Base-by-base conservation (phyloP, 1,284 basidiomycete genomes). In the Blastosporella zonata region DNA sequence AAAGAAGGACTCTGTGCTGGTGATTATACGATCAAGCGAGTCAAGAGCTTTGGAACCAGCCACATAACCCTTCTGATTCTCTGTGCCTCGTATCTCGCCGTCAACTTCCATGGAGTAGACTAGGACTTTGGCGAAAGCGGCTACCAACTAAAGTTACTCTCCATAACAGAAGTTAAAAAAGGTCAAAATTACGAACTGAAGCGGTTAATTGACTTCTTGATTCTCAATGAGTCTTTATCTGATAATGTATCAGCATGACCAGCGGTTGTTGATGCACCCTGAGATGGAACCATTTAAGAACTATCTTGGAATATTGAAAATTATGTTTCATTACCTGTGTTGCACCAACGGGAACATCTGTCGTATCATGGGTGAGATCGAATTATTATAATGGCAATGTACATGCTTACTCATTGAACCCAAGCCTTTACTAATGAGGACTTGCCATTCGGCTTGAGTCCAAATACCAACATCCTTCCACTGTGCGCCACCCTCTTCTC, bases 41-140 rank as follows among this genome's bases (percentile, higher is more conserved):
- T 97, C 93, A 52, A 99, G 75, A 13, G 95, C 92, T 62, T 82
- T 89, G 3, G 89, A 94, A 6, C 97, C 96, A 0, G 84, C 95
- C 25, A 93, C 71, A 66, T 82, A 94, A 23, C 77, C 83, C 55
- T 72, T 72, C 0, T 64, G 55, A 2, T 65, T 62, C 6, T 60
- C 61, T 6, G 72, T 70, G 7, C 71, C 71, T 43, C 73, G 78
- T 31, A 78, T 62, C 6, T 82, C 78, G 0, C 92, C 84, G 62
- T 99, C 97, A 36, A 88, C 78, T 3, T 87, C 78, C 78, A 99
- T 93, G 1, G 92, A 96, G 64, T 94, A 97, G 20, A 97, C 82
- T 50, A 99, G 79, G 35, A 97, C 72, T 59, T 87, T 89, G 0
- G 96, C 93, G 43, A 99, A 77, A 9, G 87, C 81, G 64, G 79